phyloP scores from a whole-genome alignment of 805 yeast species.

The Millerozyma acaciae region DNA sequence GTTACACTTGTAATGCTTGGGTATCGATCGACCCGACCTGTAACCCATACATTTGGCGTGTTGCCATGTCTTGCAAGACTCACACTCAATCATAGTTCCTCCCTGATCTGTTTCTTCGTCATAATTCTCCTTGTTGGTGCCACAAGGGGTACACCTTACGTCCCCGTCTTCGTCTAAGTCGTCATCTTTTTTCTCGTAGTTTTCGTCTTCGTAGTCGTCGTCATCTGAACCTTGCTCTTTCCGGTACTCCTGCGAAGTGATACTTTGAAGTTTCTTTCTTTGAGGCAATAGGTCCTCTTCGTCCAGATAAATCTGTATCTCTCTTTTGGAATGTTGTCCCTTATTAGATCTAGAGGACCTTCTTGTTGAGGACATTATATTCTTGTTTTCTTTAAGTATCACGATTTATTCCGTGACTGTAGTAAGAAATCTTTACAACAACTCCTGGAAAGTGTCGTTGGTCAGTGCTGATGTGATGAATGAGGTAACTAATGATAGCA shows the following conservation, averaged over 20 bases:
- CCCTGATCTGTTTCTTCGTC: slow-evolving; percentile 51
- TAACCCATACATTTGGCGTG: slow-evolving; percentile 62
- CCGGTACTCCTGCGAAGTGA: background rate
- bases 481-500: too few relatives aligned
- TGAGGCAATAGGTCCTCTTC: slow-evolving; percentile 5
- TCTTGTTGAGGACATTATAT: too few relatives aligned
- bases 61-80: slow-evolving; percentile 66
- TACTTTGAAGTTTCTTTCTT: background rate
- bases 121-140: slow-evolving; percentile 54
- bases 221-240: slow-evolving; percentile 6
- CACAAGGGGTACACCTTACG: slow-evolving; percentile 61
- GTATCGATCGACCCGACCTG: slow-evolving; percentile 32
- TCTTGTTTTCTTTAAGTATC: too few relatives aligned
- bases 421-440: too few relatives aligned
- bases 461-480: too few relatives aligned
- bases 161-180: slow-evolving; percentile 34
- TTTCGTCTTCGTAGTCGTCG: slow-evolving; percentile 10
- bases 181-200: slow-evolving; percentile 9
- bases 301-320: slow-evolving; percentile 15
- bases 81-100: slow-evolving; percentile 66
- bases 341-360: slow-evolving; percentile 37
- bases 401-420: too few relatives aligned
- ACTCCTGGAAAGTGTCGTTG: too few relatives aligned
- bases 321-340: slow-evolving; percentile 35
- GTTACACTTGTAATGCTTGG: slow-evolving; percentile 51